Percentiles rank a stretch among this genome's conserved stretches.
These are phyloP conservation scores for Ceratocystis albifundus DNA, from an alignment of 2,329 filamentous ascomycete genomes.

Conservation along the genomic window DNA sequence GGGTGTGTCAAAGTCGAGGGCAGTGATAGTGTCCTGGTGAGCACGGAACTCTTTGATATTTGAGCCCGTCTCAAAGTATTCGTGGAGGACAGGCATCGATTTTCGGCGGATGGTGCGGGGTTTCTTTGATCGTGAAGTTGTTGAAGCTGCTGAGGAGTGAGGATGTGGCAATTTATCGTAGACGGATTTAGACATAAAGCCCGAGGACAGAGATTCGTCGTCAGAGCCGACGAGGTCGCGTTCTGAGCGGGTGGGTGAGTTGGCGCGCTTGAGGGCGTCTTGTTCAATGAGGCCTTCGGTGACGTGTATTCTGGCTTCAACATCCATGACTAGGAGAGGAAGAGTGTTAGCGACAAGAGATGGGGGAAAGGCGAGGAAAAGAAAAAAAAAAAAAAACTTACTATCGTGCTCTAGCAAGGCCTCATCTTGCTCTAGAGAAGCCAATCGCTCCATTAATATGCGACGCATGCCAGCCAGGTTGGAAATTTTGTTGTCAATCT, in stretches of 20 bases:
- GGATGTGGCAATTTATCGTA: constrained; percentile 73
- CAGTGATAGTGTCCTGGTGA: constrained; percentile 77
- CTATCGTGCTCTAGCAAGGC: constrained; percentile 77
- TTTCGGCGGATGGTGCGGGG: constrained; percentile 54
- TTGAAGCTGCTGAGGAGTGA: constrained; percentile 35
- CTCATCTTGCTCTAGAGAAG: constrained; percentile 81
- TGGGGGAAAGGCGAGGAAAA: background rate
- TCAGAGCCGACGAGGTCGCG: constrained; percentile 42
- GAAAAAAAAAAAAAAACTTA: constrained; percentile 36
- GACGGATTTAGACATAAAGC: constrained; percentile 95
- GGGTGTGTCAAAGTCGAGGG: constrained; percentile 91
- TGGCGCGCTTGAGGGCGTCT: constrained; percentile 45
- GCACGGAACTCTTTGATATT: constrained; percentile 79
- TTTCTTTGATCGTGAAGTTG: constrained; percentile 41
- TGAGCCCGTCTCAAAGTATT: constrained; percentile 84
- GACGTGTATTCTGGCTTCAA: constrained; percentile 51
- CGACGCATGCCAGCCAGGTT: constrained; percentile 88
- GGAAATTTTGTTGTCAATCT: constrained; percentile 93
- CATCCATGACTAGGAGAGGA: constrained; percentile 43
- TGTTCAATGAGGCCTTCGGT: constrained; percentile 49
- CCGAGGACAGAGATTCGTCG: constrained; percentile 31
- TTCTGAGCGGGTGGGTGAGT: constrained; percentile 41
- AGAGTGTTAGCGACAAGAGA: background rate
- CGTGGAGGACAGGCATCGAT: constrained; percentile 90
- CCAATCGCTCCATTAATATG: constrained; percentile 79